phyloP scores from a whole-genome alignment of 306 rosid species.

The Benincasa hispida region DNA sequence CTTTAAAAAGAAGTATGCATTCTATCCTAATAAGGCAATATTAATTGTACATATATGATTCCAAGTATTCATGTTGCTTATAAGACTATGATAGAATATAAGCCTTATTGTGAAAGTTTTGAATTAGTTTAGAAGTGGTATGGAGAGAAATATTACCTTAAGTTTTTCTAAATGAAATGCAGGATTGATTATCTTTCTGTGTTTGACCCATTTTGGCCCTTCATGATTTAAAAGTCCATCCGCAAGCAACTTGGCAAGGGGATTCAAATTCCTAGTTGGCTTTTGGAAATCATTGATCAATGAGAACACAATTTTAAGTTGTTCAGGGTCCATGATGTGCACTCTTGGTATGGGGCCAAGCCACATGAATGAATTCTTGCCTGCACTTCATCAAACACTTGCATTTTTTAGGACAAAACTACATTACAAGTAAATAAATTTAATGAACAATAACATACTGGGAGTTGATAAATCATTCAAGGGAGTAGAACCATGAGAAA shows the following conservation, averaged over 20 bases:
- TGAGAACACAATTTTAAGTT: background rate
- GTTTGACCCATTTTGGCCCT: background rate
- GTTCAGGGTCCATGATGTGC: background rate
- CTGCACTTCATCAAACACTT: background rate
- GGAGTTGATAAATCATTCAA: too few species aligned
- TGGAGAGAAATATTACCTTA: background rate
- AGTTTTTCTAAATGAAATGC: background rate
- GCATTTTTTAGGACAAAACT: background rate
- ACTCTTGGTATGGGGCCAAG: background rate
- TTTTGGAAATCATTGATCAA: background rate
- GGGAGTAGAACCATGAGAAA: too few species aligned
- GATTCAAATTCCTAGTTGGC: background rate
- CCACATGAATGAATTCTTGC: constrained; percentile 1
- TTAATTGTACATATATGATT: background rate
- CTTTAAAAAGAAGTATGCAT: background rate
- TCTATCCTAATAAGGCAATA: background rate
- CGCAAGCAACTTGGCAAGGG: background rate
- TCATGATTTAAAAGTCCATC: background rate
- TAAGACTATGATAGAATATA: background rate
- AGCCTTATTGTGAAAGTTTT: too few species aligned
- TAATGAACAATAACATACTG: background rate
- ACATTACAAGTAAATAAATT: background rate
- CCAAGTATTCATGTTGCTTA: background rate
- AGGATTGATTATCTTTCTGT: background rate
- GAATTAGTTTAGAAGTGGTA: background rate